Base-by-base conservation (phyloP, 2,329 filamentous ascomycete genomes). In the Talaromyces sp. region DNA sequence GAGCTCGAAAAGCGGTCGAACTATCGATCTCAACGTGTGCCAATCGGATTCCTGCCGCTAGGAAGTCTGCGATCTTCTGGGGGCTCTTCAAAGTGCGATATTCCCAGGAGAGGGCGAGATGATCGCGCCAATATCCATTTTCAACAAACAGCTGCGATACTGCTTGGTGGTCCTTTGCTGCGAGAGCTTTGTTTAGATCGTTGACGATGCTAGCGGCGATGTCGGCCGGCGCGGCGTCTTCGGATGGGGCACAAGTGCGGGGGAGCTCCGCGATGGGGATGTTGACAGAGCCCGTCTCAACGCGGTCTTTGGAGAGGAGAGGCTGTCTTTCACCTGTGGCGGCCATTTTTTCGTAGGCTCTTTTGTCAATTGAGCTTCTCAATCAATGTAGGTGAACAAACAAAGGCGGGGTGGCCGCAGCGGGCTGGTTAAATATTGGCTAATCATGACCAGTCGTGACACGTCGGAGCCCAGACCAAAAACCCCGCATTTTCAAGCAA, bases 101-200 rank as follows among this genome's bases (percentile, higher is more conserved):
- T 35, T 83, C 78, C 79, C 83, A 85, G 0, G 81, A 80, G 10
- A 86, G 66, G 7, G 75, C 79, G 3, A 87, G 76, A 58, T 86
- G 81, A 65, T 87, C 85, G 41, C 84, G 76, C 83, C 83, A 87
- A 67, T 81, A 85, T 24, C 79, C 75, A 41, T 80, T 76, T 11
- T 80, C 71, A 2, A 80, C 65, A 64, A 85, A 85, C 0, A 85
- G 74, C 4, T 70, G 62, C 0, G 74, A 69, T 7, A 79, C 58
- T 0, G 70, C 68, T 1, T 67, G 60, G 32, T 70, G 67, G 52
- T 80, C 71, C 8, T 69, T 67, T 9, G 69, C 66, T 0, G 68
- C 58, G 2, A 82, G 66, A 0, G 70, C 69, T 1, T 68, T 38
- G 61, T 81, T 82, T 59, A 82, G 68, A 5, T 70, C 61, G 6